Evolutionary conservation across 495 filamentous ascomycete species (phyloP).

Genomic region (Lepidopterella palustris): DNA sequence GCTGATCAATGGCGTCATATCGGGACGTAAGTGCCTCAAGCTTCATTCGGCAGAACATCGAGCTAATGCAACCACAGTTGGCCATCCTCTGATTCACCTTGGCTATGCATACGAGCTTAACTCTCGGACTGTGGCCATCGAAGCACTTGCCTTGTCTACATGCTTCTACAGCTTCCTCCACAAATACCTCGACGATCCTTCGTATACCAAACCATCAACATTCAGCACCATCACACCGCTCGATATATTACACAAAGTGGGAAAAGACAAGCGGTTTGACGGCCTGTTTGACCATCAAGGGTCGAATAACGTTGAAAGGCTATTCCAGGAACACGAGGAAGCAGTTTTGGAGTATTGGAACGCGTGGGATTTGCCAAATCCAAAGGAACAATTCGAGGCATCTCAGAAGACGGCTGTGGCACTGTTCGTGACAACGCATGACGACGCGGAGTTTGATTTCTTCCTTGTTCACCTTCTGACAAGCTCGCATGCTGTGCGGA

Average conservation of each 20-base stretch:
- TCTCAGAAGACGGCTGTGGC: slow-evolving; percentile 70
- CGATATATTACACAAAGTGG: slow-evolving; percentile 58
- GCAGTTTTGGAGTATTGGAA: slow-evolving; percentile 81
- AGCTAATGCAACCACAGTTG: slow-evolving; percentile 50
- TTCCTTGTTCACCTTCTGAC: slow-evolving; percentile 77
- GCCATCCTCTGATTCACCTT: slow-evolving; percentile 81
- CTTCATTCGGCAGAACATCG: background rate
- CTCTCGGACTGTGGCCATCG: slow-evolving; percentile 73
- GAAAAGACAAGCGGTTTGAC: slow-evolving; percentile 49
- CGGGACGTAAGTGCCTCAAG: slow-evolving; percentile 57
- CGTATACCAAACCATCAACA: slow-evolving; percentile 50
- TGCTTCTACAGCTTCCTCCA: slow-evolving; percentile 70
- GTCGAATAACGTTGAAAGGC: slow-evolving; percentile 54
- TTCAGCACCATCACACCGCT: slow-evolving; percentile 49
- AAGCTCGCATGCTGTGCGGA: slow-evolving; percentile 77
- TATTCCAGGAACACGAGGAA: slow-evolving; percentile 65
- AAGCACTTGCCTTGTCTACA: slow-evolving; percentile 65
- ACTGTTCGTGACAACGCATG: slow-evolving; percentile 57
- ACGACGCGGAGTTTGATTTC: slow-evolving; percentile 66
- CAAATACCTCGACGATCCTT: slow-evolving; percentile 68
- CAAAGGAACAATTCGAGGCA: slow-evolving; percentile 63
- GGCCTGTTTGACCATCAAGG: slow-evolving; percentile 54
- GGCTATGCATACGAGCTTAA: slow-evolving; percentile 81
- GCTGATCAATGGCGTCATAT: slow-evolving; percentile 67
- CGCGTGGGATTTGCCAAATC: slow-evolving; percentile 64